Percentiles rank a stretch among this genome's conserved stretches.
phyloP scores from a whole-genome alignment of 169 alveolate genomes.

The Eimeria necatrix region DNA sequence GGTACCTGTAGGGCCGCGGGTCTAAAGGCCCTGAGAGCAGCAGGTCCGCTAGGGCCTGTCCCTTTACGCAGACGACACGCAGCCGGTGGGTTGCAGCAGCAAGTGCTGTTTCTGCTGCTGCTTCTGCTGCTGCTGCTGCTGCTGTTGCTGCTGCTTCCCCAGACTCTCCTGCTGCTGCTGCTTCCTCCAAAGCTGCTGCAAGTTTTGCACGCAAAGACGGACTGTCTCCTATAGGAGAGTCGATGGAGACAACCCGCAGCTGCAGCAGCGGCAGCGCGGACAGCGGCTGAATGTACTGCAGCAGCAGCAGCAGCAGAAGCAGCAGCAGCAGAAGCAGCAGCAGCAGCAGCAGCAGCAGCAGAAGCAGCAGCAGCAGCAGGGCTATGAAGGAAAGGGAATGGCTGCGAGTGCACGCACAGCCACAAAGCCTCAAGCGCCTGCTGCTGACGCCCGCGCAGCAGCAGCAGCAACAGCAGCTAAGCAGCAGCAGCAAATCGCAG shows the following conservation, averaged over 20 bases:
- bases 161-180: neutral
- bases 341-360: neutral
- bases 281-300: constrained; percentile 22
- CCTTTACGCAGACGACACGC: neutral
- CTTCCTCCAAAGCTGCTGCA: neutral
- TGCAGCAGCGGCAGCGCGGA: constrained; percentile 4
- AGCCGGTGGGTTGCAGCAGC: constrained; percentile 18
- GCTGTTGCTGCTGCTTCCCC: neutral
- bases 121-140: neutral
- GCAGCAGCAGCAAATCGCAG: too few relatives aligned
- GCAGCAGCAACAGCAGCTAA: too few relatives aligned
- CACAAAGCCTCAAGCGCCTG: too few relatives aligned
- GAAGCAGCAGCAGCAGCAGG: too few relatives aligned
- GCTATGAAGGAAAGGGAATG: too few relatives aligned
- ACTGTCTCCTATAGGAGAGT: neutral
- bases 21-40: constrained; percentile 12
- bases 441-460: too few relatives aligned
- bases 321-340: neutral
- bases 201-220: neutral
- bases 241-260: neutral
- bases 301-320: constrained; percentile 5
- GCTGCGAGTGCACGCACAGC: too few relatives aligned
- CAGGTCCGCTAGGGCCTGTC: constrained; percentile 6
- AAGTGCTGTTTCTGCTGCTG: constrained; percentile 19
- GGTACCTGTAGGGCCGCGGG: constrained; percentile 14